Percentiles rank a stretch among this genome's conserved stretches.
Conservation (phyloP, 805 yeast genomes). For the Zygosaccharomyces pseudorouxii region DNA sequence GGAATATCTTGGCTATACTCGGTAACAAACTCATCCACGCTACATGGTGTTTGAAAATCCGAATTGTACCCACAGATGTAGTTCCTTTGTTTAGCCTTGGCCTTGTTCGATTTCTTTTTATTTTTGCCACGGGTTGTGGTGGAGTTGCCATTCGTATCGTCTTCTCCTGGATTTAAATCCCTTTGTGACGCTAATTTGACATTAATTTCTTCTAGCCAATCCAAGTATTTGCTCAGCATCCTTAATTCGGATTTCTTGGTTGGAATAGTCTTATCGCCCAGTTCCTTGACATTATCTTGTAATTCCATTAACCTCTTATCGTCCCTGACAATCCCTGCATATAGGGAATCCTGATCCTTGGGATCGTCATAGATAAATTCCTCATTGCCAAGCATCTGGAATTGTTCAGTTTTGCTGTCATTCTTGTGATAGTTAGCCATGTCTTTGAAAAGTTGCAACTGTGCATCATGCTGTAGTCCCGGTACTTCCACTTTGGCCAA, state of each 20-base stretch:
- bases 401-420: constrained; percentile 8
- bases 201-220: constrained; percentile 30
- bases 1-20: constrained; percentile 11
- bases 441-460: constrained; percentile 6
- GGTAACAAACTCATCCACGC: constrained; percentile 19
- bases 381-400: constrained; percentile 21
- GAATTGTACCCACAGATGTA: constrained; percentile 30
- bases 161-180: neutral
- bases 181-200: constrained; percentile 9
- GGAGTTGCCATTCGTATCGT: neutral
- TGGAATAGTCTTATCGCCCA: constrained; percentile 16
- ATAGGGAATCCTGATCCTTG: constrained; percentile 14
- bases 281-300: constrained; percentile 10
- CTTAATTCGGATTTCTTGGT: constrained; percentile 12
- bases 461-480: constrained; percentile 5
- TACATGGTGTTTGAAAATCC: constrained; percentile 14
- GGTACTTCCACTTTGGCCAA: constrained; percentile 13
- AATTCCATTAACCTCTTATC: constrained; percentile 21
- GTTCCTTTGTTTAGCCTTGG: constrained; percentile 14
- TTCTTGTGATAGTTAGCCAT: constrained; percentile 5
- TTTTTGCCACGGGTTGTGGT: constrained; percentile 6
- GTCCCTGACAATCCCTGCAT: constrained; percentile 14
- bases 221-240: constrained; percentile 27
- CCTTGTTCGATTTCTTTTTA: constrained; percentile 14
- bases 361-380: constrained; percentile 20